Conservation (phyloP, 2,329 filamentous ascomycete species). For the Cadophora luteo-olivacea region DNA sequence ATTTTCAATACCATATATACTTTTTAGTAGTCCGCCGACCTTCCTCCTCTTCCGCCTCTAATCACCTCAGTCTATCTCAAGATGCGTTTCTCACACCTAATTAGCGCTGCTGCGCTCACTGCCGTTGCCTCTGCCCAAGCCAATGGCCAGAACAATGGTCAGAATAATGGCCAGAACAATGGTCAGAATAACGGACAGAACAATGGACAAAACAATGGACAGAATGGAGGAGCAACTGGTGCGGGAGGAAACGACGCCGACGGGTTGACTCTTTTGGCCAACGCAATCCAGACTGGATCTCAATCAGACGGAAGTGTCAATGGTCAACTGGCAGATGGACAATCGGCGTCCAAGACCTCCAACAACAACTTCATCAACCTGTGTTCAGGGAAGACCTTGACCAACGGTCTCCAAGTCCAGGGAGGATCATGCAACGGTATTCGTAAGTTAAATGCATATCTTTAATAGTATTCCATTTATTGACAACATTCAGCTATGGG, state of each 20-base stretch:
- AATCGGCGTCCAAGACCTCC: conserved; percentile 41
- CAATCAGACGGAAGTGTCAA: conserved; percentile 39
- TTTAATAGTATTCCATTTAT: not conserved
- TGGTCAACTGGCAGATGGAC: conserved; percentile 37
- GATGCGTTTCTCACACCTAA: conserved; percentile 41
- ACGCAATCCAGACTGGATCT: conserved; percentile 42
- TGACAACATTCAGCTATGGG: conserved; percentile 42
- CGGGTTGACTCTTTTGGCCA: conserved; percentile 36
- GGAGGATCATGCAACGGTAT: conserved; percentile 65
- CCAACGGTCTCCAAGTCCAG: conserved; percentile 65
- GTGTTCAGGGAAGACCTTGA: conserved; percentile 53
- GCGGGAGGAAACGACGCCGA: conserved; percentile 17
- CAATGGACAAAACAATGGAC: conserved; percentile 23
- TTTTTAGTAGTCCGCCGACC: conserved; percentile 24
- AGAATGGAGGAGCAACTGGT: conserved; percentile 34
- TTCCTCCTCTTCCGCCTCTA: conserved; percentile 2
- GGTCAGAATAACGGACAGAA: not conserved
- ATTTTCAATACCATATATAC: conserved; percentile 31
- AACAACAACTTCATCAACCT: conserved; percentile 46
- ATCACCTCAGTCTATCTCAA: conserved; percentile 30
- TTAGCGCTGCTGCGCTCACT: conserved; percentile 36
- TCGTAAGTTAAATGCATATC: conserved; percentile 36
- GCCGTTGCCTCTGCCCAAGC: conserved; percentile 33
- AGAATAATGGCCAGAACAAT: conserved; percentile 23
- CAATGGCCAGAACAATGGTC: conserved; percentile 27